Evolutionary conservation across 371 early-diverging fungal genomes (phyloP).

Genomic region (Mucor lusitanicus): DNA sequence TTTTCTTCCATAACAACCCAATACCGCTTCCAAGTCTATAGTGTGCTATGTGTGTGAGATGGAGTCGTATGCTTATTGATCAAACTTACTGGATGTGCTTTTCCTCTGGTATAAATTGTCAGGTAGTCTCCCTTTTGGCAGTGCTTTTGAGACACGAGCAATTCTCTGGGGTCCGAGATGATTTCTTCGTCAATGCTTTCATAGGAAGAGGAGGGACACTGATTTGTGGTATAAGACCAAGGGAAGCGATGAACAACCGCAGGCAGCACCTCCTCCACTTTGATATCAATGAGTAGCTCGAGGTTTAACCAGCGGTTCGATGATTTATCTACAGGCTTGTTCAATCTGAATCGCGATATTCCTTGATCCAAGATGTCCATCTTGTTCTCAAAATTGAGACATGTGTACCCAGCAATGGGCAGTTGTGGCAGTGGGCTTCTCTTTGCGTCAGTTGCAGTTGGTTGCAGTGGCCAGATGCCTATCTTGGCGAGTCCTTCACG

Average conservation of each 20-base stretch:
- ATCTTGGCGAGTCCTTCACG: slow-evolving; percentile 20
- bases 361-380: slow-evolving; percentile 20
- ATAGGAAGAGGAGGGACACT: not conserved
- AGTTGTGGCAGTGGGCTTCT: not conserved
- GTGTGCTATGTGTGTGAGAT: no score
- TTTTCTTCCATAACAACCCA: slow-evolving; percentile 18
- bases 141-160: slow-evolving; percentile 11
- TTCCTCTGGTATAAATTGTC: slow-evolving; percentile 26
- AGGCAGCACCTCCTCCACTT: slow-evolving; percentile 19
- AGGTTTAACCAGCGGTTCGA: slow-evolving; percentile 16
- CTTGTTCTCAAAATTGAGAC: slow-evolving; percentile 20
- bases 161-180: not conserved
- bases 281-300: slow-evolving; percentile 23
- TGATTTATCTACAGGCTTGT: slow-evolving; percentile 12
- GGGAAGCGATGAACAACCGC: slow-evolving; percentile 18
- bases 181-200: slow-evolving; percentile 4
- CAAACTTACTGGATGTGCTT: slow-evolving; percentile 22
- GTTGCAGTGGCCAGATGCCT: slow-evolving; percentile 6
- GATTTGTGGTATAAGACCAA: slow-evolving; percentile 14
- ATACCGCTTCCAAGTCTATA: slow-evolving; percentile 27
- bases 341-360: slow-evolving; percentile 15
- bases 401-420: slow-evolving; percentile 14
- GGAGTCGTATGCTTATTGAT: no score
- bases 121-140: slow-evolving; percentile 24
- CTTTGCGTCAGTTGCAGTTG: not conserved